Conservation (phyloP, 257 asterid species). For the Solanum sejunctum region DNA sequence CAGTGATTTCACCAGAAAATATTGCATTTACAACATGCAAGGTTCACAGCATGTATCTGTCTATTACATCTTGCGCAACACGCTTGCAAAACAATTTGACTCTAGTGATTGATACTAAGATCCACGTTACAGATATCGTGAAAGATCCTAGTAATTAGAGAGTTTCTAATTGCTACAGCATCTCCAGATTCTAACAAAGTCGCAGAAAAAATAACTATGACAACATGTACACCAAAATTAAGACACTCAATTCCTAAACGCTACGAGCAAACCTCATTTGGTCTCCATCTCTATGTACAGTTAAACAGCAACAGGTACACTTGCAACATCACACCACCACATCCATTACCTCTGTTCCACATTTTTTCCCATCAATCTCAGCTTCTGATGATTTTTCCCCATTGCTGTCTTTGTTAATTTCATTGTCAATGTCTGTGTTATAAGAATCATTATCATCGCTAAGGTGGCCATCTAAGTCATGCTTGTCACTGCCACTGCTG, state of each 20-base stretch:
- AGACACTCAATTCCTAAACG: not conserved
- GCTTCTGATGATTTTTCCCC: conserved; percentile 31
- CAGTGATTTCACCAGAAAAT: not conserved
- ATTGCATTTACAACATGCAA: not conserved
- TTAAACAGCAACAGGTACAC: conserved; percentile 9
- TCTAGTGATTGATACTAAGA: not conserved
- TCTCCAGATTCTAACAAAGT: not conserved
- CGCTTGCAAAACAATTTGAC: not conserved
- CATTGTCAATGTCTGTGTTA: conserved; percentile 2
- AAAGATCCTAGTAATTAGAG: not conserved
- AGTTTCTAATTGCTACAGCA: not conserved
- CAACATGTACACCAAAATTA: not conserved
- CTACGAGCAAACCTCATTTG: not conserved
- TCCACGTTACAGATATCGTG: not conserved
- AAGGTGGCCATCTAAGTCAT: not conserved
- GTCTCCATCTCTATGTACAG: conserved; percentile 30
- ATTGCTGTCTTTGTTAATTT: conserved; percentile 4
- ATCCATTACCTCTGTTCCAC: conserved; percentile 29
- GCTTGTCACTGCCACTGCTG: not conserved
- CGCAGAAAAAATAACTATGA: not conserved
- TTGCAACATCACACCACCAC: conserved; percentile 9
- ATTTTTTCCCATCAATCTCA: conserved; percentile 28
- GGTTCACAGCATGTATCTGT: not conserved
- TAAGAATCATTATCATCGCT: conserved; percentile 3
- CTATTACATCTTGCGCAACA: not conserved